Conservation (phyloP, 2,329 filamentous ascomycete species). For the Dothistroma septosporum region DNA sequence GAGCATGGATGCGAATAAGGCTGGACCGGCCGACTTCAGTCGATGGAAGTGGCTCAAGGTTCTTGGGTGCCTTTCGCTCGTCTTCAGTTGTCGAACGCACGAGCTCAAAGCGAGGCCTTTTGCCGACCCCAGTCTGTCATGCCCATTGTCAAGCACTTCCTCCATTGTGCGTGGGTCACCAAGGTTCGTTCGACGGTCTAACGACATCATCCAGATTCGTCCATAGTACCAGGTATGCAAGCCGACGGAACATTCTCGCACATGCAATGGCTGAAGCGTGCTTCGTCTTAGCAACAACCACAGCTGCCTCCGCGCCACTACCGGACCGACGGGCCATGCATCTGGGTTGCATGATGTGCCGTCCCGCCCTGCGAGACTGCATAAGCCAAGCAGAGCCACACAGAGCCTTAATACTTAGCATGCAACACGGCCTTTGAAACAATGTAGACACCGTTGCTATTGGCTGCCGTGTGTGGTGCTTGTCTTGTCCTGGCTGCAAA, state of each 20-base stretch:
- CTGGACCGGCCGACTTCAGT: background rate
- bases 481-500: background rate
- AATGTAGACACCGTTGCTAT: background rate
- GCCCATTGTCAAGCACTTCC: background rate
- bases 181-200: background rate
- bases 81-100: background rate
- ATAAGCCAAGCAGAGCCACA: background rate
- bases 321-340: conserved; percentile 1
- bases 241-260: background rate
- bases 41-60: background rate
- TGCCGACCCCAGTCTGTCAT: background rate
- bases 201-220: background rate
- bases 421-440: background rate
- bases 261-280: background rate
- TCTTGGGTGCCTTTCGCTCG: background rate
- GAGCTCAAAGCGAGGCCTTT: background rate
- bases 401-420: background rate
- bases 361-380: background rate
- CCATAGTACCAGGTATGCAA: background rate
- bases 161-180: background rate
- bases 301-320: conserved; percentile 1
- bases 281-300: conserved; percentile 7
- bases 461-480: background rate
- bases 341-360: background rate
- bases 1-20: background rate